Evolutionary conservation across 225 moss, liverwort and hornwort genomes (phyloP).

Genomic region (Marchantia paleacea): DNA sequence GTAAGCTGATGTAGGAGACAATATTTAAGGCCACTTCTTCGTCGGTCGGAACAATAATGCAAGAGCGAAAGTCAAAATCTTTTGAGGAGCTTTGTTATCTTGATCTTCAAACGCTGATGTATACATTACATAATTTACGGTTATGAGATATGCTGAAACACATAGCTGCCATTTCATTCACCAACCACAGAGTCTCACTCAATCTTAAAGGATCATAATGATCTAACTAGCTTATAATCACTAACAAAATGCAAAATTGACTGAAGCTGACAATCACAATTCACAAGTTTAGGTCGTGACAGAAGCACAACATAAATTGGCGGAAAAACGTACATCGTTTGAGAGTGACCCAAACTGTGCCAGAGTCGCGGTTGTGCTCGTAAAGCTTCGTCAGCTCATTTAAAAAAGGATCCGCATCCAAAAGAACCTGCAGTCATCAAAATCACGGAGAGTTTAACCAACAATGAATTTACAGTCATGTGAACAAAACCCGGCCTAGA

Average conservation of each 20-base stretch:
- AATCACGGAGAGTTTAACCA: not conserved
- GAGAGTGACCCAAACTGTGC: conserved; percentile 81
- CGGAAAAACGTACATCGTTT: conserved; percentile 61
- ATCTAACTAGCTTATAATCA: too few species aligned
- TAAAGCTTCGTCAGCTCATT: conserved; percentile 87
- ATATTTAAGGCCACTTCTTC: not conserved
- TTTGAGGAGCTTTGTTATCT: too few species aligned
- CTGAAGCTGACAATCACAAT: too few species aligned
- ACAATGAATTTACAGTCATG: not conserved
- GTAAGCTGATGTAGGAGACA: not conserved
- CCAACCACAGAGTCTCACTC: too few species aligned
- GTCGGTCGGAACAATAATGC: not conserved
- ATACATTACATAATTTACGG: too few species aligned
- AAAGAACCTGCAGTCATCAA: conserved; percentile 53
- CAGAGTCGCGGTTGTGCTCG: conserved; percentile 62
- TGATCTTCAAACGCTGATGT: too few species aligned
- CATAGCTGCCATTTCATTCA: too few species aligned
- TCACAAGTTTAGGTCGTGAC: too few species aligned
- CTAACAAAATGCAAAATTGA: too few species aligned
- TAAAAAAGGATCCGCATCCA: conserved; percentile 81
- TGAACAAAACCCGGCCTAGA: not conserved
- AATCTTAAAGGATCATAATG: too few species aligned
- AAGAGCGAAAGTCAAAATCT: not conserved
- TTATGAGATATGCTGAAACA: too few species aligned
- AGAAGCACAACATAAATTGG: too few species aligned